Evolutionary conservation across 2,329 filamentous ascomycete genomes (phyloP), one percentile per base, ranked within the genome.

Genomic region (Xylariales sp.): DNA sequence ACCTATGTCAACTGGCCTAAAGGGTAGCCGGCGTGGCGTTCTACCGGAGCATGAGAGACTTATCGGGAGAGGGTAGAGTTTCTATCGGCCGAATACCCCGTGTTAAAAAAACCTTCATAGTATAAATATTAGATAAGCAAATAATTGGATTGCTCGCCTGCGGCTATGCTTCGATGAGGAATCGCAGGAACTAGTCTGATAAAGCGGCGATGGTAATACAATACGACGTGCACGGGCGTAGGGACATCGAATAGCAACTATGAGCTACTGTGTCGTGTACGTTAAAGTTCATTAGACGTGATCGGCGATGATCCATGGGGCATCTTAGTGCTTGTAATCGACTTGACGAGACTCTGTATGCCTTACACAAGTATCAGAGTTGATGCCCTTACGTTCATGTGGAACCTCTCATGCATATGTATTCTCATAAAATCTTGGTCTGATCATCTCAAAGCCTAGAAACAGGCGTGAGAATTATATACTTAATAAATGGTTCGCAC

Each of bases 41-140:
- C 28, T 41, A 16, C 18, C 39, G 50, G 41, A 55, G 39, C 49
- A 30, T 12, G 8, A 30, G 14, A 41, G 9, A 6, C 6, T 9
- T 30, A 12, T 41, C 8, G 28, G 10, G 32, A 49, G 16, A 5
- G n/a, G 4, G 50, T 23, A 4, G 12, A 14, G 39, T 14, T 12
- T 58, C 12, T 14, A 36, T 30, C 54, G 62, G 28, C 62, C 62
- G 62, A 58, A 63, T 10, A 36, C 46, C 18, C 43, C 10, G 34
- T 18, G 32, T 54, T 28, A 16, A 9, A 16, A 3, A 12, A 9
- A 7, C 5, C 4, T 28, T 43, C n/a, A 12, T 14, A 43, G 10
- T 41, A 8, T 3, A 41, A 2, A 55, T 14, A 2, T 36, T 30
- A 43, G 14, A 10, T 41, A 41, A 8, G 7, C 14, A 52, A 34